Evolutionary conservation across 2,329 filamentous ascomycete species (phyloP), one percentile per base, ranked within the genome.

Genomic region (Nakataea oryzae): DNA sequence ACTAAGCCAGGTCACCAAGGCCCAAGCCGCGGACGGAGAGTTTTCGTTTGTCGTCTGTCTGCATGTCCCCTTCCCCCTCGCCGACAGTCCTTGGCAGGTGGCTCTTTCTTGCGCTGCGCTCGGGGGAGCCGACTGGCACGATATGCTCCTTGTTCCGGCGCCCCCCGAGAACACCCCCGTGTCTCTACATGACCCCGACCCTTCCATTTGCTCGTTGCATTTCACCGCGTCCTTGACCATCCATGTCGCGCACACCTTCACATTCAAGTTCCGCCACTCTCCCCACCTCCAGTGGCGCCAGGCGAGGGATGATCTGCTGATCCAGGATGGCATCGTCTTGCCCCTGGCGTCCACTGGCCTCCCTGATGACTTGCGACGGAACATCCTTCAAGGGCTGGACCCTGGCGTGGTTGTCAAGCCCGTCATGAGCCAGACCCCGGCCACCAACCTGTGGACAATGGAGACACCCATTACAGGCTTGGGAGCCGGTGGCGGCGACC

Each of bases 381-480:
- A 83, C 61, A 80, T 88, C 57, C 81, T 93, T 62, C 72, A 77
- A 24, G 79, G 76, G 24, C 73, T 90, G 2, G 85, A 86, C 64
- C 71, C 80, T 1, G 79, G 79, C 4, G 78, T 91, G 64, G 74
- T 72, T 11, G 75, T 88, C 47, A 75, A 78, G 34, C 75, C 79
- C 24, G 79, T 81, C 60, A 72, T 78, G 63, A 90, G 87, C 64
- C 87, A 93, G 64, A 86, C 86, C 2, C 86, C 87, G 3, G 76
- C 83, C 26, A 90, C 88, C 1, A 76, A 79, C n/a, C 75, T 93
- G 0, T 93, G 90, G 87, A 82, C 81, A n/a, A 73, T 93, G 26
- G 79, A 83, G 29, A 76, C 81, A 14, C 73, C 76, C 0, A 80
- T 90, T 54, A 74, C 81, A 47, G 75, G 82, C 5, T 85, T 86